Percentiles rank a stretch among this genome's conserved stretches.
These are phyloP conservation scores for Setaria viridis DNA, from an alignment of 202 grass and related monocot genomes.

Conservation along the genomic window DNA sequence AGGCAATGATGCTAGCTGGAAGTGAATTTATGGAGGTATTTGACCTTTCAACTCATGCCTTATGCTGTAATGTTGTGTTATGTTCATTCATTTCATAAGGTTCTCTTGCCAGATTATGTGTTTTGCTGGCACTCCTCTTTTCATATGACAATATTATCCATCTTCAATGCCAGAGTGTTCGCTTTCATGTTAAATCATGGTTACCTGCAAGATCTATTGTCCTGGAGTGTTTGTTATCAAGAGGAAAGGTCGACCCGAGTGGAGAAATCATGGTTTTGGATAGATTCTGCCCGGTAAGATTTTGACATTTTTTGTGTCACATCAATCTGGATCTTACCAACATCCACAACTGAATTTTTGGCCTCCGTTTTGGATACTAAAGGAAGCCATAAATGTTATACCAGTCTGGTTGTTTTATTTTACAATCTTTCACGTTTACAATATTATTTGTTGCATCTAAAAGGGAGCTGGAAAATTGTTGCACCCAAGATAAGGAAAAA, in stretches of 20 bases:
- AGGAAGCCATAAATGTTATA: not conserved
- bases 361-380: not conserved
- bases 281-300: slow-evolving; percentile 85
- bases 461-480: slow-evolving; percentile 15
- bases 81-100: not conserved
- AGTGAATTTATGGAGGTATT: slow-evolving; percentile 87
- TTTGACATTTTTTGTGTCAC: not conserved
- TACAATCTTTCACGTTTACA: slow-evolving; percentile 3
- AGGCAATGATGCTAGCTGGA: slow-evolving; percentile 76
- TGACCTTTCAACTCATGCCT: not conserved
- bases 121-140: slow-evolving; percentile 1
- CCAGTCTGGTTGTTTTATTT: not conserved
- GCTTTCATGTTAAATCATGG: slow-evolving; percentile 85
- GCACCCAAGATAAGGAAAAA: not conserved
- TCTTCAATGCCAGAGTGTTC: slow-evolving; percentile 61
- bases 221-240: slow-evolving; percentile 67
- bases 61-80: not conserved
- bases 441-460: not conserved
- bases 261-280: slow-evolving; percentile 87
- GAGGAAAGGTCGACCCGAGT: slow-evolving; percentile 76
- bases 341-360: slow-evolving; percentile 22
- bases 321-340: not conserved
- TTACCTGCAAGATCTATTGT: slow-evolving; percentile 88
- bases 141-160: slow-evolving; percentile 35
- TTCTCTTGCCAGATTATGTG: not conserved